phyloP scores from a whole-genome alignment of 2,329 filamentous ascomycete genomes.

The Ophiocordyceps robertsii region DNA sequence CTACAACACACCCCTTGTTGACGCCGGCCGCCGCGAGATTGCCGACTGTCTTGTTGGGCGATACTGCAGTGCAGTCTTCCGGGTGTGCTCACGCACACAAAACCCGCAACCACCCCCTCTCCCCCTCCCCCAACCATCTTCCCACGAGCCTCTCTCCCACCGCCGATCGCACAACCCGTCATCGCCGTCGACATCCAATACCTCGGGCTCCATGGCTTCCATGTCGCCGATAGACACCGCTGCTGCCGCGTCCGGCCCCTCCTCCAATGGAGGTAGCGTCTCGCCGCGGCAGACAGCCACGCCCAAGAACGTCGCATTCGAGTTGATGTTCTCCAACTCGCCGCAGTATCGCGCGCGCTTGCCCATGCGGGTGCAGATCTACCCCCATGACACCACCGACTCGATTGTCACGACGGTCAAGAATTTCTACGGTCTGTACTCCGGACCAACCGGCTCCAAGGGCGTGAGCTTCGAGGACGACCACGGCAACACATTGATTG shows the following conservation, averaged over 20 bases:
- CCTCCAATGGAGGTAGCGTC: conserved; percentile 28
- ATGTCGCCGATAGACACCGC: conserved; percentile 28
- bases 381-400: conserved; percentile 88
- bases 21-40: conserved; percentile 11
- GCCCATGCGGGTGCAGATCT: conserved; percentile 83
- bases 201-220: conserved; percentile 27
- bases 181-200: conserved; percentile 9
- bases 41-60: conserved; percentile 12
- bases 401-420: conserved; percentile 97
- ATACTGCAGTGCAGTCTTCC: conserved; percentile 9
- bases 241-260: conserved; percentile 17
- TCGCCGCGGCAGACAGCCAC: conserved; percentile 33
- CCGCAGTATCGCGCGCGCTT: conserved; percentile 60
- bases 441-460: conserved; percentile 52
- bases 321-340: conserved; percentile 55
- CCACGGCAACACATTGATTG: conserved; percentile 79
- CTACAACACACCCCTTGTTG: conserved; percentile 7
- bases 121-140: conserved; percentile 2
- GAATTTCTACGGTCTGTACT: conserved; percentile 96
- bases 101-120: conserved; percentile 14
- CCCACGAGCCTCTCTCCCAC: conserved; percentile 6
- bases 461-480: conserved; percentile 94
- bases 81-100: conserved; percentile 15
- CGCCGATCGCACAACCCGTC: conserved; percentile 8
- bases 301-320: conserved; percentile 68